These are phyloP conservation scores for Metroxylon sagu DNA, from an alignment of 176 grass and related monocot species.

Conservation along the genomic window DNA sequence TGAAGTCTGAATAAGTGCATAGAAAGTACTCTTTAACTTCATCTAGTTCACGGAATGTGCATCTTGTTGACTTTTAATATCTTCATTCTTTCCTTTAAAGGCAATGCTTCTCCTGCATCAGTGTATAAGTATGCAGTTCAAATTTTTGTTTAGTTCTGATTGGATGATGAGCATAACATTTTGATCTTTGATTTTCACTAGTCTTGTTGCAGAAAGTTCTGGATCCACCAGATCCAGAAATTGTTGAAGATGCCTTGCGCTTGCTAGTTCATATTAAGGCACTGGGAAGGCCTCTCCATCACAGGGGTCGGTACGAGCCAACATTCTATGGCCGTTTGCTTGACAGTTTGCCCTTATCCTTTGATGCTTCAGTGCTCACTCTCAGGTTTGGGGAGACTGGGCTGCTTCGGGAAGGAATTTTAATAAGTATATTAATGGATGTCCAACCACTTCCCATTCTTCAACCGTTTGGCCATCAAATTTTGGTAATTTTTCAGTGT, in stretches of 20 bases:
- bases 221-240: conserved; percentile 46
- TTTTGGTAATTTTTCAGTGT: conserved; percentile 36
- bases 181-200: conserved; percentile 24
- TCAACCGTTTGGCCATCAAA: conserved; percentile 72
- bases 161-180: too few species aligned
- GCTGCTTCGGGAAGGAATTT: conserved; percentile 56
- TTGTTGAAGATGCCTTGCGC: conserved; percentile 55
- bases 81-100: too few species aligned
- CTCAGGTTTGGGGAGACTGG: conserved; percentile 75
- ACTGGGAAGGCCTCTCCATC: conserved; percentile 43
- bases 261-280: conserved; percentile 62
- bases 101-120: too few species aligned
- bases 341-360: conserved; percentile 72
- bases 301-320: conserved; percentile 49
- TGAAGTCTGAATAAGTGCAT: too few species aligned
- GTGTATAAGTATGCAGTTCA: too few species aligned
- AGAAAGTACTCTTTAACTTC: too few species aligned
- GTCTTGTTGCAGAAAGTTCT: conserved; percentile 66
- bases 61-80: too few species aligned
- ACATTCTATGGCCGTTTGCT: conserved; percentile 82
- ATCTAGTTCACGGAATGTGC: too few species aligned
- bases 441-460: conserved; percentile 72
- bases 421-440: conserved; percentile 77
- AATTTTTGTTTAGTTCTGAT: too few species aligned
- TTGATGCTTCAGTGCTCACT: conserved; percentile 66